phyloP scores from a whole-genome alignment of 768 basidiomycete genomes.

The Clitopilus passeckerianus region DNA sequence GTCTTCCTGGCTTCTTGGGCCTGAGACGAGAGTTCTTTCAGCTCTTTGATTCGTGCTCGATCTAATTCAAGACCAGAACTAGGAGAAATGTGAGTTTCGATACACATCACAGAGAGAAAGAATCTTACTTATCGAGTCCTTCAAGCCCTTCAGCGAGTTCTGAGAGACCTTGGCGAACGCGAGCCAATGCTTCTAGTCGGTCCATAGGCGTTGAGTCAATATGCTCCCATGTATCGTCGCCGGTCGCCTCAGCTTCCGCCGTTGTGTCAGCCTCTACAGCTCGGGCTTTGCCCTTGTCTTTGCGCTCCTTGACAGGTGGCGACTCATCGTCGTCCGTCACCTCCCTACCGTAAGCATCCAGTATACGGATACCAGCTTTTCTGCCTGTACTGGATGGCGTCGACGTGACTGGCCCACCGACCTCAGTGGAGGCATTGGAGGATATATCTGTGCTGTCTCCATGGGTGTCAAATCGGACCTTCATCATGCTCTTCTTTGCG shows the following conservation, averaged over 20 bases:
- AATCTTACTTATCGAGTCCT: conserved; percentile 51
- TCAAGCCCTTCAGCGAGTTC: conserved; percentile 52
- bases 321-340: conserved; percentile 11
- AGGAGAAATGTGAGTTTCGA: conserved; percentile 25
- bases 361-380: conserved; percentile 52
- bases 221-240: conserved; percentile 16
- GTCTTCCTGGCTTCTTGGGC: conserved; percentile 40
- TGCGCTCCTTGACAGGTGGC: conserved; percentile 3
- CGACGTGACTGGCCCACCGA: conserved; percentile 8
- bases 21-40: conserved; percentile 9
- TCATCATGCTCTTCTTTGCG: conserved; percentile 50
- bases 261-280: conserved; percentile 49
- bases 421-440: background rate
- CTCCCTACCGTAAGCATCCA: conserved; percentile 69
- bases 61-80: conserved; percentile 30
- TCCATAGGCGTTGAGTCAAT: conserved; percentile 16
- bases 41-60: conserved; percentile 15
- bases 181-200: conserved; percentile 49
- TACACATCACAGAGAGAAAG: conserved; percentile 8
- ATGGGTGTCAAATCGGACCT: conserved; percentile 65
- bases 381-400: conserved; percentile 33
- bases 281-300: conserved; percentile 58
- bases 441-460: conserved; percentile 5
- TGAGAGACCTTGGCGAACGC: conserved; percentile 53
- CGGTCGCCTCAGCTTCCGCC: conserved; percentile 11